Base-by-base conservation (phyloP, 345 rosid species). In the Moricandia moricandioides region DNA sequence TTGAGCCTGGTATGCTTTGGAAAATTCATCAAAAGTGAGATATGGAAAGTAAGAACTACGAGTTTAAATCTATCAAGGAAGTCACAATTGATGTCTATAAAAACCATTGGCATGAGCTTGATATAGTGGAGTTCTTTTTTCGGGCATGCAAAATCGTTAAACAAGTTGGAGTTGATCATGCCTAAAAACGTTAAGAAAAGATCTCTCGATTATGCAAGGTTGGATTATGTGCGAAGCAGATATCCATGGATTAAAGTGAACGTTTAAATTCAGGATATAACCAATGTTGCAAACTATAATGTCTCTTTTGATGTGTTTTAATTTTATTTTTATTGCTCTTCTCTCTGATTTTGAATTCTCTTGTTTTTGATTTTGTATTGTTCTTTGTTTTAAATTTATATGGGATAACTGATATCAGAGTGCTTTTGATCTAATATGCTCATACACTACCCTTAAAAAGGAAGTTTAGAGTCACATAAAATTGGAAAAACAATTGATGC, bases 11-110 rank as follows among this genome's bases (percentile, higher is more conserved):
- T 10, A 5, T 11, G 2, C 24, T 13, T 9, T 74, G 78, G 62
- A 10, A 59, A 16, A 11, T 11, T 3, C 54, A 67, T 59, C 52
- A 74, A 0, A 30, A 40, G 57, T 1, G 17, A 12, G 2, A 16
- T 2, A 13, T 72, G 14, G 0, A 26, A 8, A 72, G 12, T 9
- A 1, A 4, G 2, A n/a, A 16, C 24, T 12, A 43, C 29, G 0
- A 0, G 8, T n/a, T 67, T 13, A 2, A 33, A 0, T 18, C 12
- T 45, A 40, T 67, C 16, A 58, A 6, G 24, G 9, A 40, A 30
- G 78, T 74, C 16, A n/a, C 12, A 16, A 65, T 74, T 45, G 8
- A 12, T 40, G 78, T 71, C 17, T 74, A 65, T 6, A 74, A 65
- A 74, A 39, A 63, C 0, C 65, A 74, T 1, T 39, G 0, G 0